Evolutionary conservation across 768 basidiomycete species (phyloP).

Genomic region (Agrocybe praecox): DNA sequence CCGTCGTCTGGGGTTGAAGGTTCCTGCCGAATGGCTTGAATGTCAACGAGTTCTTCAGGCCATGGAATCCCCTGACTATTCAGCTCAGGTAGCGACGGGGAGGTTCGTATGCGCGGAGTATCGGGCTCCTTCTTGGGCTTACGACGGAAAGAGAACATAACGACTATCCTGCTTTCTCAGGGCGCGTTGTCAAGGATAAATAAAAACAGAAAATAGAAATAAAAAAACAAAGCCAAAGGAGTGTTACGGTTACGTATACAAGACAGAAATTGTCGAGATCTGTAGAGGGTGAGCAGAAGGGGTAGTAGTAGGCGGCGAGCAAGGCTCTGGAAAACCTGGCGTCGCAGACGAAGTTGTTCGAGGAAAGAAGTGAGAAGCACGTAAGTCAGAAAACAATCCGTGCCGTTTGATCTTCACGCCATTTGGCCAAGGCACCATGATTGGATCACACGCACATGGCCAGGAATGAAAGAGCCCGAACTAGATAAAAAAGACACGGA

Average conservation of each 20-base stretch:
- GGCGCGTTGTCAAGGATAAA: slow-evolving; percentile 15
- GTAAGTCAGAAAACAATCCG: slow-evolving; percentile 6
- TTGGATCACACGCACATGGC: slow-evolving; percentile 8
- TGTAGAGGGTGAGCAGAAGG: too few species aligned
- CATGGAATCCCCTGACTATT: slow-evolving; percentile 77
- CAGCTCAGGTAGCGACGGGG: slow-evolving; percentile 81
- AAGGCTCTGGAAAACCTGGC: slow-evolving; percentile 12
- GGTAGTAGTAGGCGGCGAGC: slow-evolving; percentile 4
- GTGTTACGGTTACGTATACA: slow-evolving; percentile 9
- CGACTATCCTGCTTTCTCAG: slow-evolving; percentile 18
- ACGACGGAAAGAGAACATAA: slow-evolving; percentile 79
- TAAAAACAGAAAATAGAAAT: slow-evolving; percentile 22
- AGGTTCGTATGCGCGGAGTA: slow-evolving; percentile 59
- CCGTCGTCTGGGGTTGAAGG: slow-evolving; percentile 36
- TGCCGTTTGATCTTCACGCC: slow-evolving; percentile 7
- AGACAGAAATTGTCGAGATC: slow-evolving; percentile 7
- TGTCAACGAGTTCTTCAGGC: slow-evolving; percentile 83
- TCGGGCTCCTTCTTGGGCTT: slow-evolving; percentile 59
- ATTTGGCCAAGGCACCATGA: slow-evolving; percentile 13
- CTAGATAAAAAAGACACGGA: slow-evolving; percentile 14
- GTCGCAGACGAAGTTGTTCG: slow-evolving; percentile 14
- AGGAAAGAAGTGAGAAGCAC: slow-evolving; percentile 18
- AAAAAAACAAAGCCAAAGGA: slow-evolving; percentile 25
- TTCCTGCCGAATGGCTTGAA: slow-evolving; percentile 60
- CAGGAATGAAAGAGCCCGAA: slow-evolving; percentile 14